phyloP scores from a whole-genome alignment of 2,329 filamentous ascomycete genomes.

The Alternaria sp. region DNA sequence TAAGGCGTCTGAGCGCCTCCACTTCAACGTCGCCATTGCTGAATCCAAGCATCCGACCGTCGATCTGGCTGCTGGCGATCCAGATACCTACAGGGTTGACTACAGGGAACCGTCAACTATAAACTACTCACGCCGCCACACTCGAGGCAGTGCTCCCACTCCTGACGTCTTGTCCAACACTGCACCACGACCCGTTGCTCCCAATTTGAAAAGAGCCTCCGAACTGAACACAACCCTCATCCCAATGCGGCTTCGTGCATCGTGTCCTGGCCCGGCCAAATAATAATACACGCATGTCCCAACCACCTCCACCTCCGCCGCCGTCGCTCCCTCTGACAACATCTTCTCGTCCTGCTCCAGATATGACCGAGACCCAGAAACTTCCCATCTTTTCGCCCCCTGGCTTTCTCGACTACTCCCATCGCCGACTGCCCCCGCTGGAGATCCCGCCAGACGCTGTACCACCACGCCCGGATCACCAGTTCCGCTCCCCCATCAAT shows the following conservation, averaged over 20 bases:
- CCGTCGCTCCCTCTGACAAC: constrained; percentile 52
- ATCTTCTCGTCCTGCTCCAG: constrained; percentile 41
- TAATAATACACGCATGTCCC: constrained; percentile 54
- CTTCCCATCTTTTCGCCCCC: constrained; percentile 50
- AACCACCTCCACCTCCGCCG: constrained; percentile 49
- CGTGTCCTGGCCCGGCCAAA: constrained; percentile 48
- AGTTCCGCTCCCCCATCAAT: constrained; percentile 48
- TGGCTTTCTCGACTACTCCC: constrained; percentile 49
- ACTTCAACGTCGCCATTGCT: constrained; percentile 46
- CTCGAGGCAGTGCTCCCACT: constrained; percentile 47
- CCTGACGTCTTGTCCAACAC: constrained; percentile 49
- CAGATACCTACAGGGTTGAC: constrained; percentile 46
- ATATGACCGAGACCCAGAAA: constrained; percentile 56
- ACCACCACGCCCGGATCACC: constrained; percentile 47
- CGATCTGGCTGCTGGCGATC: constrained; percentile 49
- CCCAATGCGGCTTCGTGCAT: constrained; percentile 52
- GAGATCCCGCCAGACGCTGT: constrained; percentile 48
- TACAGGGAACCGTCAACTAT: constrained; percentile 43
- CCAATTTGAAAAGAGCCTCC: constrained; percentile 44
- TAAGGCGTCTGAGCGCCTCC: constrained; percentile 44
- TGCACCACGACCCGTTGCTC: constrained; percentile 47
- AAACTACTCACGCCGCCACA: constrained; percentile 50
- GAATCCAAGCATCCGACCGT: constrained; percentile 39
- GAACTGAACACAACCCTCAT: constrained; percentile 44
- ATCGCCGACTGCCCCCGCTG: constrained; percentile 49